Evolutionary conservation across 164 flowering plant species (phyloP).

Genomic region (grape (Vitis vinifera)): DNA sequence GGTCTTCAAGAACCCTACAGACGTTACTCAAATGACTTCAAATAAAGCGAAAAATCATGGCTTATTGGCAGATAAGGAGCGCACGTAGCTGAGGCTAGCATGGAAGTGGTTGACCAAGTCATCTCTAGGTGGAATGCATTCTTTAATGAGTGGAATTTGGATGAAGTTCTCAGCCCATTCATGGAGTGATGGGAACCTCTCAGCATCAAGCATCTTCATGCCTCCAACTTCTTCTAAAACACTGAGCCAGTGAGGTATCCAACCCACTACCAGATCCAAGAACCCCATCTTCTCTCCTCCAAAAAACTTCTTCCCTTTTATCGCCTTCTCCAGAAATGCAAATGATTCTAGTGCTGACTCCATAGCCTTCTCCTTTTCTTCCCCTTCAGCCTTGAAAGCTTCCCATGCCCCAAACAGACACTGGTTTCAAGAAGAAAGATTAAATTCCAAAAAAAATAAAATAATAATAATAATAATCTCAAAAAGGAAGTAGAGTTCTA

Average conservation of each 20-base stretch:
- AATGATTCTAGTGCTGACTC: constrained; percentile 23
- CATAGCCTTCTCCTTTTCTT: constrained; percentile 25
- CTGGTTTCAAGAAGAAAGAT: background rate
- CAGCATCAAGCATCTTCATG: constrained; percentile 25
- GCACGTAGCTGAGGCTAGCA: constrained; percentile 16
- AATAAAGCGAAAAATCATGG: background rate
- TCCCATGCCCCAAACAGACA: constrained; percentile 7
- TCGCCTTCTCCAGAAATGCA: constrained; percentile 20
- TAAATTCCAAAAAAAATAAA: background rate
- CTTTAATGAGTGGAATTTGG: constrained; percentile 27
- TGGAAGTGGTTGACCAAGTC: constrained; percentile 17
- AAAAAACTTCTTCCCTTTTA: constrained; percentile 33
- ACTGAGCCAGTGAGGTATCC: constrained; percentile 26
- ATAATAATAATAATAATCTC: no score
- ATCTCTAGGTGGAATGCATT: constrained; percentile 28
- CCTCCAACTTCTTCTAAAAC: constrained; percentile 30
- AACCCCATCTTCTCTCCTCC: constrained; percentile 28
- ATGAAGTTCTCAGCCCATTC: constrained; percentile 29
- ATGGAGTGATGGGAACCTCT: constrained; percentile 27
- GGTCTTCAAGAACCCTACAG: no score
- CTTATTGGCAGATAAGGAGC: constrained; percentile 24
- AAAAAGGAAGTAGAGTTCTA: no score
- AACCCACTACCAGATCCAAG: constrained; percentile 29
- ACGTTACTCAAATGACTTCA: no score
- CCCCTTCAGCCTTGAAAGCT: constrained; percentile 15